phyloP scores from a whole-genome alignment of 306 rosid genomes.

The Vachellia collinsii region DNA sequence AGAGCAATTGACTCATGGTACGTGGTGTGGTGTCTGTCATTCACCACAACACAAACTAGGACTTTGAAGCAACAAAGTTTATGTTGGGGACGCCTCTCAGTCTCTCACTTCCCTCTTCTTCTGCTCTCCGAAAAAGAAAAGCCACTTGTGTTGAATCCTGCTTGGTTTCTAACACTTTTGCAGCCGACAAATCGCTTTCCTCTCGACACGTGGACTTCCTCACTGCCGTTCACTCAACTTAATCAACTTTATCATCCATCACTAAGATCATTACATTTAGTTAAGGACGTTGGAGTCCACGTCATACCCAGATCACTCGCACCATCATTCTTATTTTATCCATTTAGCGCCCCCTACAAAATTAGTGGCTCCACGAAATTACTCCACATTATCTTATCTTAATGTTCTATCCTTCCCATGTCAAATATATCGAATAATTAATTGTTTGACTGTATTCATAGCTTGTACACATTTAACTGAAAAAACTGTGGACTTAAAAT shows the following conservation, averaged over 20 bases:
- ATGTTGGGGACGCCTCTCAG: neutral
- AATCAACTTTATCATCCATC: neutral
- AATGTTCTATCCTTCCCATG: neutral
- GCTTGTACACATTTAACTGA: neutral
- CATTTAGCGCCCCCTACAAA: neutral
- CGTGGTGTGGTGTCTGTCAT: neutral
- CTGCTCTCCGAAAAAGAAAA: neutral
- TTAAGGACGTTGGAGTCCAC: neutral
- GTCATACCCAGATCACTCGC: neutral
- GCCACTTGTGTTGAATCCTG: neutral
- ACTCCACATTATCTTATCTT: neutral
- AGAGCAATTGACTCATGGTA: neutral
- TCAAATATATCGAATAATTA: neutral
- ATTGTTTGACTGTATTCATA: neutral
- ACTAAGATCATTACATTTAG: neutral
- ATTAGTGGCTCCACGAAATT: neutral
- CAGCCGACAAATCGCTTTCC: neutral
- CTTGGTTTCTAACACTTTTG: neutral
- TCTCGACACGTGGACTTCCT: neutral
- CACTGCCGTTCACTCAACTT: neutral
- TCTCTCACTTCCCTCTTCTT: neutral
- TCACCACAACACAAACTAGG: neutral
- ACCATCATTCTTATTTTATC: neutral
- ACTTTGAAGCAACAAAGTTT: neutral
- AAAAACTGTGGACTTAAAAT: neutral